A percentile compares a stretch with the other conserved stretches of the same genome.
Conservation (phyloP, 495 filamentous ascomycete genomes). For the Aspergillus bertholletiae region DNA sequence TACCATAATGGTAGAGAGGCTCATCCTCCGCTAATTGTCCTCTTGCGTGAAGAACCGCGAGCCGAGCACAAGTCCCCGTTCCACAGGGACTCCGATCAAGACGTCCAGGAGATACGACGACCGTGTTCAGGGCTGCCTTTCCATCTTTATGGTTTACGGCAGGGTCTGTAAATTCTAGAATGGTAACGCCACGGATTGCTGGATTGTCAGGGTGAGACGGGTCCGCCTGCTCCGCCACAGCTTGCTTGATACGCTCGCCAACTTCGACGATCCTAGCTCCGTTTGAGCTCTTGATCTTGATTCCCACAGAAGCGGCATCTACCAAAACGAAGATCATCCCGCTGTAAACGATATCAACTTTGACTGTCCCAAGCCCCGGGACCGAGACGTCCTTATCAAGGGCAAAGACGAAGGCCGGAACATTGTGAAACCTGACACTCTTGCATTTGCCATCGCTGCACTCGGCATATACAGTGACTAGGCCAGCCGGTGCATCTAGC, state of each 20-base stretch:
- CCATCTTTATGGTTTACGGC: constrained; percentile 10
- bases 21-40: constrained; percentile 25
- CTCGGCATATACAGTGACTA: constrained; percentile 28
- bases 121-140: constrained; percentile 25
- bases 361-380: constrained; percentile 23
- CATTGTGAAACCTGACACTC: constrained; percentile 31
- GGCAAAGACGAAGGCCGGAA: constrained; percentile 31
- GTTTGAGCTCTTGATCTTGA: constrained; percentile 19
- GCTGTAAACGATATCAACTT: constrained; percentile 32
- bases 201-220: constrained; percentile 34
- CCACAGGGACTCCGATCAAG: constrained; percentile 38
- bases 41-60: constrained; percentile 30
- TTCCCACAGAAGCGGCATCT: constrained; percentile 22
- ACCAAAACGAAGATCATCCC: constrained; percentile 37
- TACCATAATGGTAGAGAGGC: constrained; percentile 26
- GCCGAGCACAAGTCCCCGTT: constrained; percentile 32
- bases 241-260: constrained; percentile 31
- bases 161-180: constrained; percentile 25
- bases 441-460: constrained; percentile 34
- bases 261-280: constrained; percentile 20
- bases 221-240: constrained; percentile 17
- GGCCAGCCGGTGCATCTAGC: constrained; percentile 30
- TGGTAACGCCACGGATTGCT: constrained; percentile 25
- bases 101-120: constrained; percentile 33
- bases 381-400: constrained; percentile 29